phyloP scores from a whole-genome alignment of 2,329 filamentous ascomycete species.

The Plenodomus tracheiphilus region DNA sequence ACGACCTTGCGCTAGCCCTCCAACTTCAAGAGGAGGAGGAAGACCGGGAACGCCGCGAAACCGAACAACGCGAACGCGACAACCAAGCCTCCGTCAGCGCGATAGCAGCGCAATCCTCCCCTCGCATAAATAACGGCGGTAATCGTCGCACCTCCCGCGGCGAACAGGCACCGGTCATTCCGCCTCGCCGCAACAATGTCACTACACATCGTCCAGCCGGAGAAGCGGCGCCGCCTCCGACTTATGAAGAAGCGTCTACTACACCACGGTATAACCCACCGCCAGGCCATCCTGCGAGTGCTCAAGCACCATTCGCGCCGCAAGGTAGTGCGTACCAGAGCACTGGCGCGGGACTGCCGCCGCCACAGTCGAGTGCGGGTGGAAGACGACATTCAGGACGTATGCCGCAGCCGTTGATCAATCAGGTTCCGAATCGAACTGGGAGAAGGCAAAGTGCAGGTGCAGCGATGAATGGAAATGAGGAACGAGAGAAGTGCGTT shows the following conservation, averaged over 20 bases:
- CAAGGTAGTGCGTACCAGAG: constrained; percentile 30
- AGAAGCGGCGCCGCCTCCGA: constrained; percentile 63
- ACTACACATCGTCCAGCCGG: constrained; percentile 42
- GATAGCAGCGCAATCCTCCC: constrained; percentile 55
- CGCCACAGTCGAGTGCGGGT: constrained; percentile 9
- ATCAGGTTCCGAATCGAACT: constrained; percentile 15
- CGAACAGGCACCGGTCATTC: constrained; percentile 50
- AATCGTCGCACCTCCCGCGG: constrained; percentile 32
- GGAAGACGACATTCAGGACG: constrained; percentile 19
- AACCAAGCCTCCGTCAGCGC: constrained; percentile 70
- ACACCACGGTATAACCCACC: constrained; percentile 60
- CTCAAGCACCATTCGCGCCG: constrained; percentile 32
- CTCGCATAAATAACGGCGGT: constrained; percentile 12
- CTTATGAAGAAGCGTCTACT: constrained; percentile 66
- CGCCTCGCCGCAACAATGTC: constrained; percentile 47
- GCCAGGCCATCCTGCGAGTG: constrained; percentile 48
- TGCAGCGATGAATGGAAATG: constrained; percentile 13
- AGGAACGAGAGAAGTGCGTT: constrained; percentile 39
- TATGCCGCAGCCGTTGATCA: constrained; percentile 10
- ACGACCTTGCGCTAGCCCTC: constrained; percentile 81
- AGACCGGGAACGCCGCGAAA: constrained; percentile 65
- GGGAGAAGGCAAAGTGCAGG: constrained; percentile 33
- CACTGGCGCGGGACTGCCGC: constrained; percentile 14
- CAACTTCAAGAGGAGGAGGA: constrained; percentile 96
- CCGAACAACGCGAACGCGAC: constrained; percentile 67